Base-by-base conservation (phyloP, 2,329 filamentous ascomycete genomes). In the Pestalotiopsis sp. region DNA sequence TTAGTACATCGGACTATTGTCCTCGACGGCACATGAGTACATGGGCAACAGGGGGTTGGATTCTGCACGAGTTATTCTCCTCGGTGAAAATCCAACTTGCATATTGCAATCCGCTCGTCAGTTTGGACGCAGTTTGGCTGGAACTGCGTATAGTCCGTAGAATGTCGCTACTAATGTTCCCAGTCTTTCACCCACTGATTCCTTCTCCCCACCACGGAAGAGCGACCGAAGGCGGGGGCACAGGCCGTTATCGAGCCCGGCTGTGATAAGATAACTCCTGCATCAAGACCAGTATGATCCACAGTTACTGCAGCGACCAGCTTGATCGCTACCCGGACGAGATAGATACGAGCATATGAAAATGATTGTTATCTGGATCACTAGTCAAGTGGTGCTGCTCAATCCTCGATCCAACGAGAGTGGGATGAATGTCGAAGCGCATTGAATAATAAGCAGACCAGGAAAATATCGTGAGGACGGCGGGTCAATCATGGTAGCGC, bases 1-100 rank as follows among this genome's bases (percentile, higher is more conserved):
- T 52, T 52, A 52, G 62, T 49, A 66, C 25, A 57, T 66, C 63
- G 63, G 63, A 49, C 63, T n/a, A 58, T 66, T 38, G 52, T 66
- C 63, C 63, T 66, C 20, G 45, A 58, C 49, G 41, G 41, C 49
- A 57, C 63, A 66, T 57, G 25, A 27, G 17, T 25, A 20, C 63
- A 66, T 66, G 20, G 31, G 49, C 57, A 56, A 20, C 63, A 66
- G 63, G 63, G 63, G 63, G 52, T 39, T 20, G 36, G 52, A n/a
- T 58, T 20, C 49, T 58, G 57, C 57, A 36, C 57, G 27, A 59
- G 23, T 59, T 31, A 23, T n/a, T 59, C 57, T 59, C 23, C 25
- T 59, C 57, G 27, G 57, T 23, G 45, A 52, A 52, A 52, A 52
- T 52, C 45, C 14, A 52, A 20, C 45, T 20, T 52, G 45, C 45